Conservation (phyloP, 2,329 filamentous ascomycete genomes). For the Claviceps citrina region DNA sequence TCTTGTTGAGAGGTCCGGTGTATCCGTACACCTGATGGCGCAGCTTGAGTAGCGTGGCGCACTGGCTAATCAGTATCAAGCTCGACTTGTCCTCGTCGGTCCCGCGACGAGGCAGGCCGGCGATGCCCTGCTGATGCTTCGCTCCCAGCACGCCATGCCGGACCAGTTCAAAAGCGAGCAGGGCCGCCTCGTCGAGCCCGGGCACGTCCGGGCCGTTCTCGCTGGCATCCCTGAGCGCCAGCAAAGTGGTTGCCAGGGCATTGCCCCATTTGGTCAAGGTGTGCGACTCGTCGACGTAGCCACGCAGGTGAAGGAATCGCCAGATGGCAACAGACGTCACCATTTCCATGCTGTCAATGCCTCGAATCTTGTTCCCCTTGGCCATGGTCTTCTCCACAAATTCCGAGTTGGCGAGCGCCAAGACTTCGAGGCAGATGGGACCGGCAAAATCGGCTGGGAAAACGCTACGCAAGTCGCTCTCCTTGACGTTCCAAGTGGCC, state of each 20-base stretch:
- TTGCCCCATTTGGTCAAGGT: slow-evolving; percentile 72
- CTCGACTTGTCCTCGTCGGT: slow-evolving; percentile 60
- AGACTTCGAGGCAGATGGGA: slow-evolving; percentile 41
- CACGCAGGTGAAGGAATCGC: slow-evolving; percentile 78
- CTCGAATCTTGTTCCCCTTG: slow-evolving; percentile 40
- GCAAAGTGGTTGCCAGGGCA: slow-evolving; percentile 56
- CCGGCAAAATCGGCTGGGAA: slow-evolving; percentile 27
- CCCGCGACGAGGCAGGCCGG: slow-evolving; percentile 39
- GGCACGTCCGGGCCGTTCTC: slow-evolving; percentile 28
- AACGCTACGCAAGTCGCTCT: slow-evolving; percentile 34
- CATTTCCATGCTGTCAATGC: slow-evolving; percentile 52
- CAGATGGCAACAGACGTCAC: slow-evolving; percentile 60
- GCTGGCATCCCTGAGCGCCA: slow-evolving; percentile 41
- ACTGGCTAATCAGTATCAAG: slow-evolving; percentile 70
- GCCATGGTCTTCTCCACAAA: slow-evolving; percentile 56
- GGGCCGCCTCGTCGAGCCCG: slow-evolving; percentile 56
- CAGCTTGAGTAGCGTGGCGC: slow-evolving; percentile 68
- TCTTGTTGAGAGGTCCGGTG: slow-evolving; percentile 83
- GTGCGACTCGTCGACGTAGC: slow-evolving; percentile 67
- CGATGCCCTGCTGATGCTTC: slow-evolving; percentile 42
- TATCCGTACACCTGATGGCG: slow-evolving; percentile 78
- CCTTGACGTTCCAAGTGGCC: slow-evolving; percentile 58
- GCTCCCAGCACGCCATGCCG: slow-evolving; percentile 64
- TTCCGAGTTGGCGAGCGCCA: slow-evolving; percentile 50
- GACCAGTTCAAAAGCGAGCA: slow-evolving; percentile 75